Evolutionary conservation across 306 rosid genomes (phyloP).

Genomic region (Dryas octopetala): DNA sequence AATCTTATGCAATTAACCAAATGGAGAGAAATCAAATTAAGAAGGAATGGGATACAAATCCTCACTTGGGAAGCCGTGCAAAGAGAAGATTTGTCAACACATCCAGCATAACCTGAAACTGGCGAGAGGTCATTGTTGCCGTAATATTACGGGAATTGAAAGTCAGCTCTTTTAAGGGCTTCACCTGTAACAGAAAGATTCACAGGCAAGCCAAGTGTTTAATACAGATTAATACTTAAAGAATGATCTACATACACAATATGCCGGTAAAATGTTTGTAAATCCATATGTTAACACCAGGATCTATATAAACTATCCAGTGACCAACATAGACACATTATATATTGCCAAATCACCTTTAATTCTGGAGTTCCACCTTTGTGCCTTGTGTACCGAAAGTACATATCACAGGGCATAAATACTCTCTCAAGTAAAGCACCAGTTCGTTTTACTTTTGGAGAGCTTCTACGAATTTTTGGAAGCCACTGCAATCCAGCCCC

Average conservation of each 20-base stretch:
- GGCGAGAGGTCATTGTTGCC: conserved; percentile 98
- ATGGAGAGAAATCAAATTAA: conserved; percentile 14
- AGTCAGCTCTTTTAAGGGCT: conserved; percentile 89
- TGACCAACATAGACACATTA: not conserved
- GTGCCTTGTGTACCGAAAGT: conserved; percentile 90
- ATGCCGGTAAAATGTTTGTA: not conserved
- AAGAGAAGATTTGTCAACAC: conserved; percentile 93
- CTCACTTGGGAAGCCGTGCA: conserved; percentile 94
- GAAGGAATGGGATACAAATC: conserved; percentile 20
- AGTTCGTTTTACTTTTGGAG: conserved; percentile 97
- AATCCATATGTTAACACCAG: not conserved
- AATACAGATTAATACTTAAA: not conserved
- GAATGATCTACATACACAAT: not conserved
- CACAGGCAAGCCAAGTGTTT: conserved; percentile 7
- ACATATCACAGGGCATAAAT: conserved; percentile 98
- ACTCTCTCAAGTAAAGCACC: conserved; percentile 99
- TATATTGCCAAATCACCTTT: conserved; percentile 48
- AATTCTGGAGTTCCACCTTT: conserved; percentile 97
- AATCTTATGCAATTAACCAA: not conserved
- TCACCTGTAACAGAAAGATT: conserved; percentile 67
- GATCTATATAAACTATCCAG: conserved; percentile 2
- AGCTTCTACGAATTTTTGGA: conserved; percentile 85
- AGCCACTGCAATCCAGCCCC: conserved; percentile 99
- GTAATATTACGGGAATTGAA: conserved; percentile 86
- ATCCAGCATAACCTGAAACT: conserved; percentile 95